These are phyloP conservation scores for Astraeus odoratus DNA, from an alignment of 768 basidiomycete species.

Conservation along the genomic window DNA sequence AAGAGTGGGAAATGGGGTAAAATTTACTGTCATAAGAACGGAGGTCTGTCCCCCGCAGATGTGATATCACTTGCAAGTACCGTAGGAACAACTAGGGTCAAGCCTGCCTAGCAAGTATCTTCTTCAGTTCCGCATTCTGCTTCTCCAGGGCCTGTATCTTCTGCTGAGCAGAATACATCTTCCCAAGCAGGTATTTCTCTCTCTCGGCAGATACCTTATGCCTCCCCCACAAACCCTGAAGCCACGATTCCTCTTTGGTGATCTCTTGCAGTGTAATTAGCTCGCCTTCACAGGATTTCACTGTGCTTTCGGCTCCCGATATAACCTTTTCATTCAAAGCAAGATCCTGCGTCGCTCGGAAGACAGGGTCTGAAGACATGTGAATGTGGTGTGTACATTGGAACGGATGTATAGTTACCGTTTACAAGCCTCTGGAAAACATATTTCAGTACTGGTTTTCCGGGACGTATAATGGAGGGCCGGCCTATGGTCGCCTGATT, in stretches of 20 bases:
- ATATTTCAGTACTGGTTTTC: slow-evolving; percentile 83
- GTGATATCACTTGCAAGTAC: too few species aligned
- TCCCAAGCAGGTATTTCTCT: slow-evolving; percentile 60
- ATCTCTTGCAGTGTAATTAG: slow-evolving; percentile 62
- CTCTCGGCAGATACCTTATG: slow-evolving; percentile 49
- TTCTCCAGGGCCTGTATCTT: slow-evolving; percentile 67
- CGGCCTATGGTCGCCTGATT: slow-evolving; percentile 45
- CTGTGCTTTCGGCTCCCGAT: slow-evolving; percentile 49
- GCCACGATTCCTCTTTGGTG: slow-evolving; percentile 39
- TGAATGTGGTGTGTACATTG: neutral
- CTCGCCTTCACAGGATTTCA: slow-evolving; percentile 73
- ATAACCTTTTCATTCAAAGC: slow-evolving; percentile 68
- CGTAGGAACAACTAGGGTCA: neutral
- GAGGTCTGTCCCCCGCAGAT: too few species aligned
- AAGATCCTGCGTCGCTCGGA: slow-evolving; percentile 78
- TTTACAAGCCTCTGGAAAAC: slow-evolving; percentile 79
- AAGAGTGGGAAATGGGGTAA: too few species aligned
- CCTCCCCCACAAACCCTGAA: slow-evolving; percentile 36
- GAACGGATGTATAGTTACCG: slow-evolving; percentile 38
- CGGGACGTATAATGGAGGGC: slow-evolving; percentile 78
- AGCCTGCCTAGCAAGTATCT: slow-evolving; percentile 38
- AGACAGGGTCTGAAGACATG: slow-evolving; percentile 54
- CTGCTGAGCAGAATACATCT: slow-evolving; percentile 62
- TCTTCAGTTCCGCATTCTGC: slow-evolving; percentile 64
- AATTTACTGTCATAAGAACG: too few species aligned